Base-by-base conservation (phyloP, 768 basidiomycete species). In the Podaxis sp. region DNA sequence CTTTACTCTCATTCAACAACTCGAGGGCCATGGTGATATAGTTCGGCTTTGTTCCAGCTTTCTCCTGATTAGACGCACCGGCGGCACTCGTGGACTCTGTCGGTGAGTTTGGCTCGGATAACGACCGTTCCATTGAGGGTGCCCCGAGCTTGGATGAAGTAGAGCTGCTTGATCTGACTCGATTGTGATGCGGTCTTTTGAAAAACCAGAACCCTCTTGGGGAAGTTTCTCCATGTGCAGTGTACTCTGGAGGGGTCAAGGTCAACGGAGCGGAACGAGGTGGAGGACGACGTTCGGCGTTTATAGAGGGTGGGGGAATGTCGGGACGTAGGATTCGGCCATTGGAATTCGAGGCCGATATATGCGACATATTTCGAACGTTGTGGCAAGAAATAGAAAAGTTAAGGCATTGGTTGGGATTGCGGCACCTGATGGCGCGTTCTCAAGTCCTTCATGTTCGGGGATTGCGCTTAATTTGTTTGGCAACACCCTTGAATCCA, bases 31-130 rank as follows among this genome's bases (percentile, higher is more conserved):
- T 49, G 22, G 36, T 20, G 2, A 62, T 62, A 38, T 62, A 62
- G 55, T 56, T 56, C 17, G 55, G 54, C 38, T 22, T 62, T 22
- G 33, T 17, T 28, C 24, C 61, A 17, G 36, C 46, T 12, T 40
- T 40, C 11, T 36, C 46, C 24, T 36, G 36, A 41, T 12, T 28
- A 11, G 41, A 17, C 7, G 46, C 10, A 15, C 33, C 33, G 1
- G 22, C 20, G 4, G 44, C 41, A 49, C 46, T 56, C 15, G 33
- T 56, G 22, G 55, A 44, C 4, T 62, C 61, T 8, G 37, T 50
- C 24, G 61, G 61, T 13, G 54, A 62, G 17, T 62, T 56, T 24
- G 61, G 61, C n/a, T 62, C 61, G 33, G 61, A 62, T 37, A 49
- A 12, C 20, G 60, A 62, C 20, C 60, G 41, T 15, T 44, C 54